Base-by-base conservation (phyloP, 768 basidiomycete species). In the Piloderma croceum region DNA sequence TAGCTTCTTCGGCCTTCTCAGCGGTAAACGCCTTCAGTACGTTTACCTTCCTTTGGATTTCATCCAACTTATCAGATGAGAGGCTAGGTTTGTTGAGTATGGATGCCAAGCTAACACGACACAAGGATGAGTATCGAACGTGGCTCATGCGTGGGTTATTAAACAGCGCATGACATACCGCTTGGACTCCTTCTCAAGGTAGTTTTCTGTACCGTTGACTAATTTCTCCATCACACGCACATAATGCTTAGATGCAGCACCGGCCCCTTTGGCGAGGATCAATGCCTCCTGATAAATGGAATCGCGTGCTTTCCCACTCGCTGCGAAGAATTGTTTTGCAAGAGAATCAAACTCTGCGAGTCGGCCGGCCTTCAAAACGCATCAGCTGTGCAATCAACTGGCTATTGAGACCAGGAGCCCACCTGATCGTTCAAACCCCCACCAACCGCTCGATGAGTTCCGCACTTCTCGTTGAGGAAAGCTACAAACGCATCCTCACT, bases 31-130 rank as follows among this genome's bases (percentile, higher is more conserved):
- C 76, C 12, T 64, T 59, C 35, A 91, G 74, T 51, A 98, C 77
- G 68, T 98, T 98, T 39, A 78, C 73, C 69, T 94, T 97, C 59
- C 87, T 75, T 64, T 89, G 86, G 56, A 97, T 81, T 67, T 97
- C 91, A 57, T 99, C 96, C 31, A 92, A 64, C 66, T 98, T 97
- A 31, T 71, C 63, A 0, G 76, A 71, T 6, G 84, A 71, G 31
- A 97, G 68, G n/a, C 69, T 79, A 36, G 83, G 81, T 62, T 92
- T 94, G 52, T 68, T 63, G 43, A 93, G 71, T 53, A 94, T 86
- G 45, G 76, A 76, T 43, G 70, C 70, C 46, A 91, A 68, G n/a
- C 90, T 90, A 43, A 39, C 42, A 38, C 35, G 17, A 43, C 9
- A 50, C 12, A 46, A 42, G 37, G 32, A 12, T 51, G 29, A 40